phyloP scores from a whole-genome alignment of 345 rosid genomes.

The Moringa oleifera region DNA sequence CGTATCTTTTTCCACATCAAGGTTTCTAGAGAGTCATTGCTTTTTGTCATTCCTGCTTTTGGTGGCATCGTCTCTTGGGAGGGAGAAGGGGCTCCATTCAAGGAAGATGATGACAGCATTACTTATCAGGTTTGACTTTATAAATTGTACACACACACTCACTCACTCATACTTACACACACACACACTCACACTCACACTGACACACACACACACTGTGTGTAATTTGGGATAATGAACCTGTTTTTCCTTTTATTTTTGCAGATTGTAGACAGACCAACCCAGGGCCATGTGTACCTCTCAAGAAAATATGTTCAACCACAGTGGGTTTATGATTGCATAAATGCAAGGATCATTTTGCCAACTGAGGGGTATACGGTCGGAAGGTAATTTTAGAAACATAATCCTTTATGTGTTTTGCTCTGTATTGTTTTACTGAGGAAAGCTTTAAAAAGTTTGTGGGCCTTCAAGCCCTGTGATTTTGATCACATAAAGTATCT shows the following conservation, averaged over 20 bases:
- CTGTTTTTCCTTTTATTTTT: conserved; percentile 8
- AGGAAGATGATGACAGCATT: conserved; percentile 72
- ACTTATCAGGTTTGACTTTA: conserved; percentile 73
- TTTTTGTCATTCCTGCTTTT: conserved; percentile 86
- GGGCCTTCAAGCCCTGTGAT: too few species aligned
- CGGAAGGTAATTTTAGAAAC: conserved; percentile 53
- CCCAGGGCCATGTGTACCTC: conserved; percentile 69
- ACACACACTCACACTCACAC: too few species aligned
- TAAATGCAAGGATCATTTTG: conserved; percentile 71
- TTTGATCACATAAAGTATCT: too few species aligned
- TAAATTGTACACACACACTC: too few species aligned
- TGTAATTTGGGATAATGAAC: background rate
- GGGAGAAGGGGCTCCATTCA: conserved; percentile 85
- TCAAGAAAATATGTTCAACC: conserved; percentile 92
- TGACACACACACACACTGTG: too few species aligned
- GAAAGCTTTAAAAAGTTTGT: too few species aligned
- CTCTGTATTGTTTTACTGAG: too few species aligned
- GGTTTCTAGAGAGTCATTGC: conserved; percentile 97
- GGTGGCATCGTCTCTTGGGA: conserved; percentile 97
- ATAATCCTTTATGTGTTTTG: too few species aligned
- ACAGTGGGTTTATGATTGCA: conserved; percentile 85
- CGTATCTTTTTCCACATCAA: conserved; percentile 17
- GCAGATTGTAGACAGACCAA: conserved; percentile 92
- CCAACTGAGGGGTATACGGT: conserved; percentile 67
- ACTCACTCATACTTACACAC: too few species aligned